Evolutionary conservation across 2,329 filamentous ascomycete species (phyloP), one percentile per base, ranked within the genome.

Genomic region (Rhexocercosporidium sp.): DNA sequence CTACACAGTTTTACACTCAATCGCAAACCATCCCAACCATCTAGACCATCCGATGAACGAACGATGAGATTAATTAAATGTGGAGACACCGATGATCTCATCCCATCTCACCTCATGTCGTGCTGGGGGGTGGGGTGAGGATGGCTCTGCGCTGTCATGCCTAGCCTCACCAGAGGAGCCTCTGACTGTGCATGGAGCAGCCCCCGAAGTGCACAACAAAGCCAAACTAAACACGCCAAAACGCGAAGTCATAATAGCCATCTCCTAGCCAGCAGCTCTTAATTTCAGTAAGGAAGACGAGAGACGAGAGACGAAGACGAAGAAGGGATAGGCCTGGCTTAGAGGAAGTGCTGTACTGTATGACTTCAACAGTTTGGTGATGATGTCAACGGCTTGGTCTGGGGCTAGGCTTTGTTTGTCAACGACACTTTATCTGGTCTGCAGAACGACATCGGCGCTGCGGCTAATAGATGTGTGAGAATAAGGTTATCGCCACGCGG

Each of bases 401-500:
- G 8, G 20, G 25, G 25, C 49, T 34, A 34, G 25, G 9, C 29
- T 31, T 31, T 31, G 5, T 51, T 29, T 14, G 47, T 51, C 25
- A 53, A 53, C 49, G 47, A 51, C 34, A 37, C 8, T 11, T 37
- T n/a, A n/a, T n/a, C n/a, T n/a, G n/a, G n/a, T n/a, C n/a, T n/a
- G n/a, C n/a, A n/a, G n/a, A n/a, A n/a, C n/a, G n/a, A 11, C 34
- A 37, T 37, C 46, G 25, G 49, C 49, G 12, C 4, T 53, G 22
- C 31, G 34, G 34, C 34, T 37, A 37, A 37, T 11, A 34, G 53
- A 56, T 29, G 11, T 22, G 31, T 37, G 54, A 25, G 34, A 39
- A 25, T 41, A 57, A 57, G 54, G 54, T 57, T 57, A 37, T 57
- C 54, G 54, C 54, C 54, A 57, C 31, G 54, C 54, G 54, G 54